Base-by-base conservation (phyloP, 208 protist species). In the Crithidia fasciculata region DNA sequence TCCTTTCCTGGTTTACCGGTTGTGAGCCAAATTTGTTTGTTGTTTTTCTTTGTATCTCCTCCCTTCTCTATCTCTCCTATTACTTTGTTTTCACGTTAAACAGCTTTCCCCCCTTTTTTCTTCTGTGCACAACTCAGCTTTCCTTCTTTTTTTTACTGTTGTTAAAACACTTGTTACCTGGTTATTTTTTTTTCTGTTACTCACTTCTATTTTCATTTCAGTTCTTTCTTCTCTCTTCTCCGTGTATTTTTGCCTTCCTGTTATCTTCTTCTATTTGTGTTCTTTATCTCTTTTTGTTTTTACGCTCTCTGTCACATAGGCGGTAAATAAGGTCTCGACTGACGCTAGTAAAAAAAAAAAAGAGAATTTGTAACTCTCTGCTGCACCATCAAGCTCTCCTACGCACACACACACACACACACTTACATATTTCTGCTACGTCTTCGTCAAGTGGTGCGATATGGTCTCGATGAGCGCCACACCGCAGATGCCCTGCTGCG, bases 401-500 rank as follows among this genome's bases (percentile, higher is more conserved):
- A 37, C 8, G 28, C 28, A 28, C 28, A 28, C 28, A 28, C 28
- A 28, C 28, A 28, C 28, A 28, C 28, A 28, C 28, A 28, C 28
- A 28, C 28, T 49, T 49, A 49, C 7, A 49, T 49, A 49, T 49
- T 49, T 49, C 45, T 49, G 9, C 45, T 2, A 13, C 45, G 7
- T 49, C 9, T 49, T 8, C 45, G 12, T 49, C 2, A 49, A 49
- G 9, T 49, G 45, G 7, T 49, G 28, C 28, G 28, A 28, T 28
- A 28, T 28, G 28, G 28, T 28, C 28, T 28, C 28, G 28, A 28
- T 28, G 28, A 28, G 28, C 28, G 28, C 28, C 28, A 49, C 45
- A 16, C n/a, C 64, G 39, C 52, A 50, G 64, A 39, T 19, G 64
- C 39, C 7, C 4, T 13, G 16, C 5, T 69, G 64, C 64, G 57